Conservation (phyloP, 192 early-diverging fungal genomes). For the Backusella parvicylindrica region DNA sequence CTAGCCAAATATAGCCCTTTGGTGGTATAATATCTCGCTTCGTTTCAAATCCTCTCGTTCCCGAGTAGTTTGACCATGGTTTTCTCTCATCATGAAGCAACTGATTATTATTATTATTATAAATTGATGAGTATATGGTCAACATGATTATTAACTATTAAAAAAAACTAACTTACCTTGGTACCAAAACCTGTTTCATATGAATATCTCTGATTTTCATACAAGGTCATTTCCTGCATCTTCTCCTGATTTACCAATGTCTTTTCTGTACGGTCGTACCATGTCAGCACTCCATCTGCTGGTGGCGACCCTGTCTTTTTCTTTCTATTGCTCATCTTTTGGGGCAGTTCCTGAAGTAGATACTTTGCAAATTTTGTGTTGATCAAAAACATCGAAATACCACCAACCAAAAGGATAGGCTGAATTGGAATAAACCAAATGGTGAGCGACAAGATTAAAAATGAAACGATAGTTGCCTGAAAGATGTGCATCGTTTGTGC, state of each 20-base stretch:
- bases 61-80: constrained; percentile 34
- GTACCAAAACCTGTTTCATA: constrained; percentile 23
- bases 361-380: constrained; percentile 57
- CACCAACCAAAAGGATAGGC: constrained; percentile 46
- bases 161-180: constrained; percentile 15
- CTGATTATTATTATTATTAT: not conserved
- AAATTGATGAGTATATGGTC: not conserved
- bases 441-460: constrained; percentile 27
- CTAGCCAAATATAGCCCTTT: constrained; percentile 31
- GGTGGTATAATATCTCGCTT: constrained; percentile 26
- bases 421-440: constrained; percentile 50
- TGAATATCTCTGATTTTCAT: constrained; percentile 34
- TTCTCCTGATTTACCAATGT: not conserved
- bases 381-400: constrained; percentile 53
- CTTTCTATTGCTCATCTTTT: not conserved
- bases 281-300: not conserved
- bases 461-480: constrained; percentile 33
- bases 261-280: constrained; percentile 14
- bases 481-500: constrained; percentile 40
- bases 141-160: not conserved
- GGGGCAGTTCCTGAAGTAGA: constrained; percentile 15
- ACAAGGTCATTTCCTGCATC: constrained; percentile 20
- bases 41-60: constrained; percentile 8
- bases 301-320: not conserved
- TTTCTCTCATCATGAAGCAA: constrained; percentile 26